Conservation (phyloP, 2,329 filamentous ascomycete genomes). For the Talaromyces sp. region DNA sequence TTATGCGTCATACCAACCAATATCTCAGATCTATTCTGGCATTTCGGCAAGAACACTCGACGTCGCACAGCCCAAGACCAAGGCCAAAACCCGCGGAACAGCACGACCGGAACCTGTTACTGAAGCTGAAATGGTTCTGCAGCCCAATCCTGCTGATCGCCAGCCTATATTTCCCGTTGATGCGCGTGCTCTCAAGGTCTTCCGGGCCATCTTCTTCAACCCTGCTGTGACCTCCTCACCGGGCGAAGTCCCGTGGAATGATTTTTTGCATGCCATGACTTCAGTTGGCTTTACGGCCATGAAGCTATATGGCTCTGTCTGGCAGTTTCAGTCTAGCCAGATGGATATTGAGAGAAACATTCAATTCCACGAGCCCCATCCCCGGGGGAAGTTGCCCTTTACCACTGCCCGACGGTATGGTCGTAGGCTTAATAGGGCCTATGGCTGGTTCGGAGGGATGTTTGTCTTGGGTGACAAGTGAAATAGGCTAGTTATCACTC, state of each 20-base stretch:
- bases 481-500: no score
- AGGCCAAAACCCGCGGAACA: not conserved
- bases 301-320: conserved; percentile 59
- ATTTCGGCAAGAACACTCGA: no score
- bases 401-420: conserved; percentile 44
- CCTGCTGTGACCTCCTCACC: conserved; percentile 31
- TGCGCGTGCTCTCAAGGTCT: conserved; percentile 19
- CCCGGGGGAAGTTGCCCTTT: conserved; percentile 49
- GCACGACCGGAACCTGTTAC: not conserved
- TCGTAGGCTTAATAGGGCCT: conserved; percentile 46
- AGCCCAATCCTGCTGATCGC: not conserved
- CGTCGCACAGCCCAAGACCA: not conserved
- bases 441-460: conserved; percentile 47
- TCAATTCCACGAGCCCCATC: conserved; percentile 60
- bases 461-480: conserved; percentile 26
- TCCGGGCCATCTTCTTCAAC: conserved; percentile 39
- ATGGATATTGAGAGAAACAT: conserved; percentile 47
- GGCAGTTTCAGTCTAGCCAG: conserved; percentile 51
- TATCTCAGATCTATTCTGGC: no score
- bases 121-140: no score
- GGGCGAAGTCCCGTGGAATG: conserved; percentile 50
- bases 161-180: not conserved
- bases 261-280: conserved; percentile 52
- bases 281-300: conserved; percentile 48
- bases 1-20: no score